These are phyloP conservation scores for Pseudisothecium myosuroides DNA, from an alignment of 225 moss, liverwort and hornwort genomes.

Conservation along the genomic window DNA sequence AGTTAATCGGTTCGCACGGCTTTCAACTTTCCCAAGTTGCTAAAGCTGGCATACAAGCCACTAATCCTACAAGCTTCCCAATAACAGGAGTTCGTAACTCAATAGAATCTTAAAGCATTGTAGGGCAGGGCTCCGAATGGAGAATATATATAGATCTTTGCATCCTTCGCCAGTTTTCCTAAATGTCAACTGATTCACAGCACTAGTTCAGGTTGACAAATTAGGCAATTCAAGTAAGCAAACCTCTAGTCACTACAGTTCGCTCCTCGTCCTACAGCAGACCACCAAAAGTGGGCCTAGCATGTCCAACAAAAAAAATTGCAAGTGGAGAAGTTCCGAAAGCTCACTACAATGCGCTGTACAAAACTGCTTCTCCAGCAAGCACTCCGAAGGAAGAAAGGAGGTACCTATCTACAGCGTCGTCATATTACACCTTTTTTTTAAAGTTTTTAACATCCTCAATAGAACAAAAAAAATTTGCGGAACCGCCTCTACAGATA, in stretches of 20 bases:
- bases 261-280: neutral
- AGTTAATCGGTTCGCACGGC: neutral
- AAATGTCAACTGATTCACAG: constrained; percentile 2
- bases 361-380: constrained; percentile 38
- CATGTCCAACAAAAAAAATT: constrained; percentile 7
- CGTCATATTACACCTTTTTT: constrained; percentile 34
- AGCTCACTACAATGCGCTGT: constrained; percentile 27
- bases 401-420: constrained; percentile 23
- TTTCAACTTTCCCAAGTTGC: neutral
- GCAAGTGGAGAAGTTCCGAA: constrained; percentile 13
- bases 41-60: constrained; percentile 10
- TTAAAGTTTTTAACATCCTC: constrained; percentile 11
- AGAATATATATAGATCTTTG: neutral
- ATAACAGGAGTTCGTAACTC: neutral
- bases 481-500: constrained; percentile 29
- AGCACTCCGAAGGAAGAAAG: neutral
- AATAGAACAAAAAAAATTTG: constrained; percentile 23
- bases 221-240: neutral
- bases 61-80: constrained; percentile 26
- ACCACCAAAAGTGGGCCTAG: neutral
- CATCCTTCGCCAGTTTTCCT: neutral
- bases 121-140: constrained; percentile 16
- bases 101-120: neutral
- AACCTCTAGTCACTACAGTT: constrained; percentile 11
- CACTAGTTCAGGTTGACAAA: neutral